Base-by-base conservation (phyloP, 2,329 filamentous ascomycete species). In the Aureobasidium melanogenum region DNA sequence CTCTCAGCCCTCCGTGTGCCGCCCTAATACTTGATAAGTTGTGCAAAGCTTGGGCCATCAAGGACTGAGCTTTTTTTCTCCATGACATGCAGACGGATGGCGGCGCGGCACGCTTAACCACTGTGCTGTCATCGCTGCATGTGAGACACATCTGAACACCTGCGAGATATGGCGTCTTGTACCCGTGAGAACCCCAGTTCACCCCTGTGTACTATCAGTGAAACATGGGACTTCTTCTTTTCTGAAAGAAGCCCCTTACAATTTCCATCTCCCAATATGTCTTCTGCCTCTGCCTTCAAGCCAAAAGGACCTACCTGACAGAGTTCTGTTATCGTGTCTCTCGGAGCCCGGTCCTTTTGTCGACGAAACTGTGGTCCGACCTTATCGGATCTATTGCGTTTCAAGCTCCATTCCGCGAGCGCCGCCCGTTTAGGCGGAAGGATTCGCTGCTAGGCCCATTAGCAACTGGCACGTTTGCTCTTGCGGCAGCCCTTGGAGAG, bases 61-160 rank as follows among this genome's bases (percentile, higher is more conserved):
- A 39, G 17, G 5, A 7, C 28, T 41, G 50, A 34, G 22, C 10
- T 19, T 38, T n/a, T n/a, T 56, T 36, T n/a, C 51, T 30, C 38
- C 28, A 56, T 24, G 52, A 34, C 34, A 44, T 56, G 52, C 52
- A 56, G 52, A 56, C 52, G 52, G 52, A 44, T 30, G 28, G 52
- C 52, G 52, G 52, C 28, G 52, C 52, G 52, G 52, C 38, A 56
- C 52, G 52, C 39, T 56, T 44, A 56, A 56, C 52, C 52, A 56
- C 24, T 44, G 38, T 9, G n/a, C 28, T 56, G 52, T 56, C 52
- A 44, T 39, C 52, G 50, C 38, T 44, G 26, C 50, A 54, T 54
- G 36, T 54, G 22, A 54, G 50, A 36, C 7, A 52, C 34, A 52
- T 52, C 48, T 36, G 32, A 22, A 51, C 34, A 28, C 26, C 48